These are phyloP conservation scores for Arthrobotrys sphaeroides DNA, from an alignment of 2,329 filamentous ascomycete species.

Conservation along the genomic window DNA sequence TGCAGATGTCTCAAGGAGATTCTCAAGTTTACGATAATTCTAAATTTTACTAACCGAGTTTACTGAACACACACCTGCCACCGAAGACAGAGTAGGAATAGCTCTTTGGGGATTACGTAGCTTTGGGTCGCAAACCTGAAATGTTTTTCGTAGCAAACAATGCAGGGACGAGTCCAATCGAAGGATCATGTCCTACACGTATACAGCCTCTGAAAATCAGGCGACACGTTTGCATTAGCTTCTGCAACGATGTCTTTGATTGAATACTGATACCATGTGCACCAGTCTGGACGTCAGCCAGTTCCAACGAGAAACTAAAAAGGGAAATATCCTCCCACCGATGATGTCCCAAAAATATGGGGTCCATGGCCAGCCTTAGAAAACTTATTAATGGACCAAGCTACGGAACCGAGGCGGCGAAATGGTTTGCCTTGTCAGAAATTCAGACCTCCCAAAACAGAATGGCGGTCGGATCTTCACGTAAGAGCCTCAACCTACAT, in stretches of 20 bases:
- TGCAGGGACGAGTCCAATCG: neutral
- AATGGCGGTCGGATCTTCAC: neutral
- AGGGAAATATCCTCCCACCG: neutral
- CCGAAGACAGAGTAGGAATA: neutral
- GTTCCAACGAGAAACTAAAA: neutral
- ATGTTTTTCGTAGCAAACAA: neutral
- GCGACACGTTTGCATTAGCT: neutral
- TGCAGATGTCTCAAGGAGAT: conserved; percentile 17
- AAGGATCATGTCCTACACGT: neutral
- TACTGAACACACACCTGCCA: neutral
- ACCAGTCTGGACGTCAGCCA: no score
- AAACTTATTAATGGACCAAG: neutral
- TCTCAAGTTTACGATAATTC: conserved; percentile 6
- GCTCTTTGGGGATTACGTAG: neutral
- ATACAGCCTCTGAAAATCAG: neutral
- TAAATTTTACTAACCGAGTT: neutral
- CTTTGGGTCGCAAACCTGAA: neutral
- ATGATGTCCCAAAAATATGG: conserved; percentile 1
- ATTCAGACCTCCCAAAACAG: neutral
- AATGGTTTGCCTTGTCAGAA: neutral
- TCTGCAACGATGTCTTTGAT: conserved; percentile 9
- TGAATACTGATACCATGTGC: no score
- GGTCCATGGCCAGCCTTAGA: neutral
- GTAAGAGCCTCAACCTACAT: conserved; percentile 45
- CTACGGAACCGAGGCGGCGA: neutral